Conservation (phyloP, 2,329 filamentous ascomycete genomes). For the Colletotrichum sp. region DNA sequence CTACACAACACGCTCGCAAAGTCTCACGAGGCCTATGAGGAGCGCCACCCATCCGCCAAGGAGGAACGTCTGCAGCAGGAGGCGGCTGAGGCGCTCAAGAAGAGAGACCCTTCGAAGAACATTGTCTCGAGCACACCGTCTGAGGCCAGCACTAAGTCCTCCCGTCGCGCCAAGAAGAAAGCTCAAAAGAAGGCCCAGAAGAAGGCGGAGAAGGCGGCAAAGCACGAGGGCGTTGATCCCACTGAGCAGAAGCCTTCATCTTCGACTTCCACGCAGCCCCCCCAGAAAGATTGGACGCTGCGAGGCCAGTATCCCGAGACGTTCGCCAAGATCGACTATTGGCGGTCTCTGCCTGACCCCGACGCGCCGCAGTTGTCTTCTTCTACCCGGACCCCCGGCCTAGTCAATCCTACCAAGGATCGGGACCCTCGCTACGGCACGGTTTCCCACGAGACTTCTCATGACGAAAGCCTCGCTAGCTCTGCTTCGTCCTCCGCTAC, state of each 20-base stretch:
- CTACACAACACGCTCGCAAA: constrained; percentile 5
- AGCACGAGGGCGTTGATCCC: background rate
- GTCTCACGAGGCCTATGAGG: background rate
- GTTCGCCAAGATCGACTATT: constrained; percentile 8
- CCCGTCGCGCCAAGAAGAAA: constrained; percentile 7
- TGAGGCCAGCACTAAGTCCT: background rate
- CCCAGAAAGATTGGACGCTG: background rate
- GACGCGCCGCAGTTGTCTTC: background rate
- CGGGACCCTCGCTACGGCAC: background rate
- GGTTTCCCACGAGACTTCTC: background rate
- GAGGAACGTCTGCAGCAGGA: background rate
- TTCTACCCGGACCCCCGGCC: background rate
- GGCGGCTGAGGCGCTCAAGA: background rate
- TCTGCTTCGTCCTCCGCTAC: background rate
- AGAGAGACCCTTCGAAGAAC: background rate
- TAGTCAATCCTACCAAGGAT: background rate
- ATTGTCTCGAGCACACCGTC: background rate
- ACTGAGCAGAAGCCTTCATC: background rate
- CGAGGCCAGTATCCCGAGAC: constrained; percentile 6
- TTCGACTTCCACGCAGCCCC: background rate
- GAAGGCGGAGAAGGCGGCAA: constrained; percentile 4
- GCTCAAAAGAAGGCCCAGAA: constrained; percentile 9
- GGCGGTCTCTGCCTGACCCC: background rate
- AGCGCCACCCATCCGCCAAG: constrained; percentile 7
- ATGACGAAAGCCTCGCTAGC: background rate